phyloP scores from a whole-genome alignment of 148 eudicot species.

The Diospyros lotus region DNA sequence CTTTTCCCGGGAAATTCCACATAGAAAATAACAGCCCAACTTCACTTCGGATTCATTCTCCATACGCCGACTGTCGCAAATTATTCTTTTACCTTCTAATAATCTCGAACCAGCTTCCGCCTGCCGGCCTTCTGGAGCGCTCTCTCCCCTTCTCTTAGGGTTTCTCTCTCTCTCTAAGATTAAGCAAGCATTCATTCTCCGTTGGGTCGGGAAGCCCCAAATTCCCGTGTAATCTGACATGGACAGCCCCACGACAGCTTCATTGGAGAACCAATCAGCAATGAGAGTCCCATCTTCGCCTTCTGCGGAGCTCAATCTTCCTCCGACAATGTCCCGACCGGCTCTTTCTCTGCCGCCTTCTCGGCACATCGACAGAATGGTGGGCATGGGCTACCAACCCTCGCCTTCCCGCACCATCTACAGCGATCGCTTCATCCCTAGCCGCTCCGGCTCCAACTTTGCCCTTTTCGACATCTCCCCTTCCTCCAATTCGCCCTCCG shows the following conservation, averaged over 20 bases:
- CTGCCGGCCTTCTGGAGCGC: no score
- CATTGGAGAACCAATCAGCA: not conserved
- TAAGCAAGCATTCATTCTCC: no score
- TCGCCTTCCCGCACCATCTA: slow-evolving; percentile 65
- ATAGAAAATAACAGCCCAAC: no score
- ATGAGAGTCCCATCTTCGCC: not conserved
- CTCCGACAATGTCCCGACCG: slow-evolving; percentile 21
- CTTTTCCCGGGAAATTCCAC: no score
- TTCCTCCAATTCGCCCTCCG: slow-evolving; percentile 18
- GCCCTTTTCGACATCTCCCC: slow-evolving; percentile 49
- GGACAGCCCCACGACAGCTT: slow-evolving; percentile 14
- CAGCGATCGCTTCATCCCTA: slow-evolving; percentile 81
- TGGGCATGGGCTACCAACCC: slow-evolving; percentile 41
- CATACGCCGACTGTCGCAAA: no score
- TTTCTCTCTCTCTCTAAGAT: no score
- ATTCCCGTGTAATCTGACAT: not conserved
- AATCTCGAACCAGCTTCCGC: no score
- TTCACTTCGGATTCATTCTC: no score
- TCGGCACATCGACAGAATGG: slow-evolving; percentile 28
- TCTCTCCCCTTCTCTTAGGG: no score
- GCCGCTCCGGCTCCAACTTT: slow-evolving; percentile 71
- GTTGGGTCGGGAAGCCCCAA: not conserved
- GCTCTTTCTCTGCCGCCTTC: slow-evolving; percentile 21
- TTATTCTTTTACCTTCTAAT: no score
- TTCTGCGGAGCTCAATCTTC: slow-evolving; percentile 23